Conservation (phyloP, 805 yeast genomes). For the Metschnikowia lunata region DNA sequence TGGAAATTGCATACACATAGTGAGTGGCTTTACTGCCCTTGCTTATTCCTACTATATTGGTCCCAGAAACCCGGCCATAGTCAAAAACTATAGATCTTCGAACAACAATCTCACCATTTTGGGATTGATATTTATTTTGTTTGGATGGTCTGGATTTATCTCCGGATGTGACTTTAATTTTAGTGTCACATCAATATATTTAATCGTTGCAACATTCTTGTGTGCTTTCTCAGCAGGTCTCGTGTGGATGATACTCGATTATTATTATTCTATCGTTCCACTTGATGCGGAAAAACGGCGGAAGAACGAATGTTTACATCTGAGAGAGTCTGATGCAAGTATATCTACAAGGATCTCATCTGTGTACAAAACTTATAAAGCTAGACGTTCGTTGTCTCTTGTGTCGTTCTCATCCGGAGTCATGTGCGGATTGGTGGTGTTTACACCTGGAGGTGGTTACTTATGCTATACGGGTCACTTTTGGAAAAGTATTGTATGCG, state of each 20-base stretch:
- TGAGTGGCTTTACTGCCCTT: conserved; percentile 42
- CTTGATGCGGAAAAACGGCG: conserved; percentile 20
- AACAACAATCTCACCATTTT: conserved; percentile 31
- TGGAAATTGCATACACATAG: conserved; percentile 41
- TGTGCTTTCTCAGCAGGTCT: conserved; percentile 34
- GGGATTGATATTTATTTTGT: conserved; percentile 23
- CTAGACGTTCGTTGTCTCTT: conserved; percentile 28
- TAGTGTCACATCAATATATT: conserved; percentile 27
- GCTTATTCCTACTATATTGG: conserved; percentile 42
- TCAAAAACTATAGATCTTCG: conserved; percentile 34
- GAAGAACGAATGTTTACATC: conserved; percentile 4
- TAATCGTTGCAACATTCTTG: conserved; percentile 30
- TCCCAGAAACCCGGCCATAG: conserved; percentile 36
- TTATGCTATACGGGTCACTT: conserved; percentile 30
- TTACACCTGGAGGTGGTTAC: conserved; percentile 43
- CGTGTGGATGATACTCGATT: conserved; percentile 37
- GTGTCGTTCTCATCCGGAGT: conserved; percentile 38
- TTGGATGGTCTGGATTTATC: conserved; percentile 42
- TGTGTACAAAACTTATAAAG: background rate
- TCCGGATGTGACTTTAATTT: conserved; percentile 42
- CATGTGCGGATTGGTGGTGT: conserved; percentile 40
- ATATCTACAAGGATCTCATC: background rate
- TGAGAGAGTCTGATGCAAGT: background rate
- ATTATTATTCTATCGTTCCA: conserved; percentile 36
- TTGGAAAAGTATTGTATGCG: conserved; percentile 40